Conservation (phyloP, 2,329 filamentous ascomycete species). For the Cercospora berteroae region DNA sequence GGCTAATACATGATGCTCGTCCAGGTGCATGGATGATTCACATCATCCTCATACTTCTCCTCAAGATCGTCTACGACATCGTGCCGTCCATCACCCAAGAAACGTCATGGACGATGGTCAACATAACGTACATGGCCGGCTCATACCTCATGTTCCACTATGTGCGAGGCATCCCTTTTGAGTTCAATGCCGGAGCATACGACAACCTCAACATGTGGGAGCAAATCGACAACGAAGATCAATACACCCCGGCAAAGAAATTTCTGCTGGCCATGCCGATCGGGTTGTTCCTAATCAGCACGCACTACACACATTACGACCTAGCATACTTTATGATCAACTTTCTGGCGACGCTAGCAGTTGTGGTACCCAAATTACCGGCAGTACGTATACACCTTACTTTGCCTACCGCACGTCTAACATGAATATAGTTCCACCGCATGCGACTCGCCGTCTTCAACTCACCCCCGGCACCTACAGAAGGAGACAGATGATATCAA, state of each 20-base stretch:
- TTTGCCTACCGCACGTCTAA: conserved; percentile 12
- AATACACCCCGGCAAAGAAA: conserved; percentile 98
- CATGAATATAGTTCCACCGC: conserved; percentile 36
- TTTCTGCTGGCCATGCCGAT: conserved; percentile 94
- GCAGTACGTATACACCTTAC: conserved; percentile 62
- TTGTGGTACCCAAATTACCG: conserved; percentile 94
- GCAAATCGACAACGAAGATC: conserved; percentile 97
- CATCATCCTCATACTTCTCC: conserved; percentile 81
- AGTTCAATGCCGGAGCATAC: conserved; percentile 97
- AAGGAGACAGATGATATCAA: conserved; percentile 24
- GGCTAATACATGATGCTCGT: conserved; percentile 19
- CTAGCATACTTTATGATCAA: conserved; percentile 96
- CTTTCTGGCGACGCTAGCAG: conserved; percentile 84
- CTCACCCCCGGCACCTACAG: conserved; percentile 30
- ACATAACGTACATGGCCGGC: conserved; percentile 98
- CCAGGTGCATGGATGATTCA: conserved; percentile 97
- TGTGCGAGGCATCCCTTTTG: conserved; percentile 95
- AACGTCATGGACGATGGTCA: conserved; percentile 97
- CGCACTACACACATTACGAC: conserved; percentile 98
- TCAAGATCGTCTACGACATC: conserved; percentile 97
- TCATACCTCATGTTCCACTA: conserved; percentile 99
- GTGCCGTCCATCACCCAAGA: conserved; percentile 95
- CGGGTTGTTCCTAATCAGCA: conserved; percentile 90
- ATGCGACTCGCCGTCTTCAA: conserved; percentile 41
- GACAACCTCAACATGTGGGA: conserved; percentile 99